Evolutionary conservation across 352 stramenopile species (phyloP), one percentile per base, ranked within the genome.

Genomic region (Aphanomyces astaci): DNA sequence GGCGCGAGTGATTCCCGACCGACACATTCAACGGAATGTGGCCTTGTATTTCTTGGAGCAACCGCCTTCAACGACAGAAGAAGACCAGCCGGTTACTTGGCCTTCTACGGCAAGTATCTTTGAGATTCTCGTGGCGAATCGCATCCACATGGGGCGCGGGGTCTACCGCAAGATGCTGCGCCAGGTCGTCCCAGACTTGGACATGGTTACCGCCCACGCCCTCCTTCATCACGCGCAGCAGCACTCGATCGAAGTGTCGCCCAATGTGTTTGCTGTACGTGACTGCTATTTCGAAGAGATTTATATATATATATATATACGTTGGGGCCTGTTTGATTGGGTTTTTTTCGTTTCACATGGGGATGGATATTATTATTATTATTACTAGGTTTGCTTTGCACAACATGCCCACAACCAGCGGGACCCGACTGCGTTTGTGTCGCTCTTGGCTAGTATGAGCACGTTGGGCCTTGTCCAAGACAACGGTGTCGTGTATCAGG

Each of bases 401-500:
- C 25, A 51, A 45, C 62, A 68, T 28, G 24, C 13, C 7, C 22
- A 43, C 5, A 52, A 22, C 28, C 30, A 46, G 30, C 40, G 33
- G 11, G 62, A 68, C 39, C 43, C 62, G 24, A 40, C 31, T 25
- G 62, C 24, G 1, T 68, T 68, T 59, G 33, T 68, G 15, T 4
- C 4, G 2, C 28, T 49, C 28, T 59, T 68, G 9, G 9, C 36
- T 5, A 7, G 24, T 1, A 59, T 51, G 43, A 52, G 24, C 9
- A 52, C 19, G 24, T 27, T 68, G 7, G 27, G 48, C 27, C 51
- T 68, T 10, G 40, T 68, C 1, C 39, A 68, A 59, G 62, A 68
- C 40, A 68, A 68, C 33, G 28, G 39, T 9, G 55, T 68, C 27
- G 62, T 68, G 4, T 68, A 68, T 25, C 62, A 68, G 15, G 60